Evolutionary conservation across 2,329 filamentous ascomycete species (phyloP), one percentile per base, ranked within the genome.

Genomic region (Leptographium galeiforme): DNA sequence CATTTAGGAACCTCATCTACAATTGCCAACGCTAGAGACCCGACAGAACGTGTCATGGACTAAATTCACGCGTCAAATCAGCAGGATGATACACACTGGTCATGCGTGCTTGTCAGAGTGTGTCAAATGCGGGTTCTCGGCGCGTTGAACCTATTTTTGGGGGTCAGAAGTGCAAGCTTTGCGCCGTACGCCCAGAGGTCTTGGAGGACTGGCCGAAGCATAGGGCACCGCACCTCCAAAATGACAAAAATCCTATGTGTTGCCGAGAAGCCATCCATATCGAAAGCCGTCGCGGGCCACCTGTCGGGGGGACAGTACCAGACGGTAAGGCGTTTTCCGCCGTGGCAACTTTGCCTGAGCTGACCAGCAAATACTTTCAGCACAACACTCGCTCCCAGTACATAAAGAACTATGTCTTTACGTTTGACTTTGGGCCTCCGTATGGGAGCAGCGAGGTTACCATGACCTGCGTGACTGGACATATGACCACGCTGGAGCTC

Each of bases 361-460:
- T 50, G 30, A 44, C 56, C 53, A 32, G 53, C 44, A 2, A 5
- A 25, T 19, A n/a, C 11, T 8, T 12, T 4, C 55, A 94, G 88
- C 75, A 76, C 60, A 76, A 79, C 57, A 85, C 89, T 4, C 73
- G 81, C 19, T 82, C 82, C 58, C 78, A 79, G 61, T 97, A 83
- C 69, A 84, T 95, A 67, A 97, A 96, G 66, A 98, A 98, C 63
- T 97, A 96, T 70, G 77, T 82, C 33, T 98, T 98, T 64, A 77
- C 84, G 47, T 98, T 93, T 69, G 82, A 88, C 65, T 98, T 98
- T 66, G 84, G 84, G 7, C 77, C 73, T 48, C 74, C 77, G 59
- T 95, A 89, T 86, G 89, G 90, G 19, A 75, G 75, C 57, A 95
- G 87, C 66, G 75, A 81, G 13, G 91, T 96, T 48, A 89, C 85